These are phyloP conservation scores for Aspergillus kassunensis DNA, from an alignment of 495 filamentous ascomycete species.

Conservation along the genomic window DNA sequence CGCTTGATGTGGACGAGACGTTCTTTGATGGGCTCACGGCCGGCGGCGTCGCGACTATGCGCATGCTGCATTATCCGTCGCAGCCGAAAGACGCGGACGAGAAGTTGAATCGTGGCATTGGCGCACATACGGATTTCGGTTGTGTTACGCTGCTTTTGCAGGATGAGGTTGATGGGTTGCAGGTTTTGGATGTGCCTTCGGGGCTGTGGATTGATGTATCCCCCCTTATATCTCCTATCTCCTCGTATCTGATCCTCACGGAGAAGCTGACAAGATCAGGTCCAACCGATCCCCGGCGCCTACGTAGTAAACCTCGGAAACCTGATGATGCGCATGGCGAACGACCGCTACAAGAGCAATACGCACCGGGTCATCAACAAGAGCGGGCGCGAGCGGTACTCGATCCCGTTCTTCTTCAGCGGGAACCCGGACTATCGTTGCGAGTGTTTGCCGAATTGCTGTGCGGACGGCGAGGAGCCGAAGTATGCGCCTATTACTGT, in stretches of 20 bases:
- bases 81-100: conserved; percentile 40
- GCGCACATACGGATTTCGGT: conserved; percentile 47
- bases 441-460: conserved; percentile 50
- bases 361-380: conserved; percentile 52
- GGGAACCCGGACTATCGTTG: conserved; percentile 53
- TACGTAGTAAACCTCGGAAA: conserved; percentile 56
- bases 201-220: conserved; percentile 40
- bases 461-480: conserved; percentile 27
- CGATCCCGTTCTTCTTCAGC: conserved; percentile 59
- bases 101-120: conserved; percentile 36
- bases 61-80: conserved; percentile 39
- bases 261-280: no score
- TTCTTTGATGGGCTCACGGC: conserved; percentile 31
- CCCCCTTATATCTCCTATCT: conserved; percentile 20
- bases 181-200: conserved; percentile 50
- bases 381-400: conserved; percentile 47
- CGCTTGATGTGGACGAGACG: conserved; percentile 29
- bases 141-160: conserved; percentile 44
- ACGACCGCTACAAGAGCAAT: conserved; percentile 53
- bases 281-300: conserved; percentile 43
- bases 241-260: no score
- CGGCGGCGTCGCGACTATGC: conserved; percentile 41
- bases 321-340: conserved; percentile 58
- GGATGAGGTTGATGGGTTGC: conserved; percentile 44
- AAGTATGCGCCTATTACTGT: conserved; percentile 49